phyloP scores from a whole-genome alignment of 2,329 filamentous ascomycete species.

The Talaromyces sp. region DNA sequence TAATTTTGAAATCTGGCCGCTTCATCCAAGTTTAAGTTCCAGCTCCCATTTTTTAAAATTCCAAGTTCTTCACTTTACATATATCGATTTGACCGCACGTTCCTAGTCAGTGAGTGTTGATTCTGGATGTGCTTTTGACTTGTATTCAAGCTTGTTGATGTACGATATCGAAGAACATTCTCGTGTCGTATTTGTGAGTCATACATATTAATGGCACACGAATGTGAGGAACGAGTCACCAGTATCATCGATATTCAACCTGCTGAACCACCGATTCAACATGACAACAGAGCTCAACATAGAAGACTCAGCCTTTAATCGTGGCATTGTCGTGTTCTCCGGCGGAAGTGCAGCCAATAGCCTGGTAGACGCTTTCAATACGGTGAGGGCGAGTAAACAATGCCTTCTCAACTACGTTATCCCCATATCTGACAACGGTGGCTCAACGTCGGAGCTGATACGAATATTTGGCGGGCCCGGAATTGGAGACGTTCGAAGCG shows the following conservation, averaged over 20 bases:
- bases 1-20: slow-evolving; percentile 1
- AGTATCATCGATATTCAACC: neutral
- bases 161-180: neutral
- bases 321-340: slow-evolving; percentile 79
- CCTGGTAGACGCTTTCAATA: slow-evolving; percentile 83
- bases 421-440: slow-evolving; percentile 93
- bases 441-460: slow-evolving; percentile 88
- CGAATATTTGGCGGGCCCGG: slow-evolving; percentile 92
- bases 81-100: neutral
- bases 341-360: slow-evolving; percentile 93
- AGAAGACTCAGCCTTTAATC: slow-evolving; percentile 6
- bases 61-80: neutral
- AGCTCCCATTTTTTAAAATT: no score
- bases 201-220: neutral
- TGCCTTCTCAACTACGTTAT: slow-evolving; percentile 80
- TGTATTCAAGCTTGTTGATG: neutral
- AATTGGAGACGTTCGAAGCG: slow-evolving; percentile 73
- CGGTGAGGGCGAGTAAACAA: slow-evolving; percentile 60
- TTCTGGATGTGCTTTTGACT: no score
- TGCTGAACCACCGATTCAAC: neutral
- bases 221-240: neutral
- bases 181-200: neutral
- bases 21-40: neutral
- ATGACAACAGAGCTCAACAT: neutral
- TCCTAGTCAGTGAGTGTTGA: neutral